Evolutionary conservation across 495 filamentous ascomycete species (phyloP).

Genomic region (Penicillium daleae): DNA sequence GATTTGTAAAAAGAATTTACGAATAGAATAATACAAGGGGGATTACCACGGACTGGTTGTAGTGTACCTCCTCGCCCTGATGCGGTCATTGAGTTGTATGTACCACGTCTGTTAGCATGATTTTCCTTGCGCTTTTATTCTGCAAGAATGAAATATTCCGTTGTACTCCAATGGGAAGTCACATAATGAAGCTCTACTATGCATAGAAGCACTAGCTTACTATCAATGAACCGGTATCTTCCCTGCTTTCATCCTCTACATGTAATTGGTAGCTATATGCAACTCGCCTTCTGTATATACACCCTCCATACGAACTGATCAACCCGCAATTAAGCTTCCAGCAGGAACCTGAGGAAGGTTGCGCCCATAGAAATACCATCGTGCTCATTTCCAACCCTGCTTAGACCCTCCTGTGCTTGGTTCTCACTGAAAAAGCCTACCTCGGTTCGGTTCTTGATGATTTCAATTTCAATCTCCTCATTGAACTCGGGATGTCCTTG

Average conservation of each 20-base stretch:
- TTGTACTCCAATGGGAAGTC: too few species aligned
- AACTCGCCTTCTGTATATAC: background rate
- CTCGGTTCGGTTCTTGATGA: slow-evolving; percentile 62
- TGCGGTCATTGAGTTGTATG: too few species aligned
- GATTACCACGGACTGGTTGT: too few species aligned
- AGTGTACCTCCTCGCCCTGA: too few species aligned
- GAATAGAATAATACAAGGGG: too few species aligned
- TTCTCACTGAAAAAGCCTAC: slow-evolving; percentile 68
- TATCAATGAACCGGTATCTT: background rate
- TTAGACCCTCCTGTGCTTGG: slow-evolving; percentile 66
- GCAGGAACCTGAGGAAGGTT: slow-evolving; percentile 75
- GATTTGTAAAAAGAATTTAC: too few species aligned
- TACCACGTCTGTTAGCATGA: too few species aligned
- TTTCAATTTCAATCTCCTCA: slow-evolving; percentile 69
- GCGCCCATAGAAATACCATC: slow-evolving; percentile 73
- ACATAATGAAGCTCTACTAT: too few species aligned
- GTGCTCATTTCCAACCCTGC: slow-evolving; percentile 64
- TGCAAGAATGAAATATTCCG: too few species aligned
- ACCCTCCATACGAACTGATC: background rate
- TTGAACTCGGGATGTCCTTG: slow-evolving; percentile 95
- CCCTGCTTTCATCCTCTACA: background rate
- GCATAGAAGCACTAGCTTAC: too few species aligned
- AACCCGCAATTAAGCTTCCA: slow-evolving; percentile 46
- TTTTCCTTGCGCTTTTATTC: too few species aligned
- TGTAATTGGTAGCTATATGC: too few species aligned